Conservation (phyloP, 768 basidiomycete species). For the Psilocybe cubensis region DNA sequence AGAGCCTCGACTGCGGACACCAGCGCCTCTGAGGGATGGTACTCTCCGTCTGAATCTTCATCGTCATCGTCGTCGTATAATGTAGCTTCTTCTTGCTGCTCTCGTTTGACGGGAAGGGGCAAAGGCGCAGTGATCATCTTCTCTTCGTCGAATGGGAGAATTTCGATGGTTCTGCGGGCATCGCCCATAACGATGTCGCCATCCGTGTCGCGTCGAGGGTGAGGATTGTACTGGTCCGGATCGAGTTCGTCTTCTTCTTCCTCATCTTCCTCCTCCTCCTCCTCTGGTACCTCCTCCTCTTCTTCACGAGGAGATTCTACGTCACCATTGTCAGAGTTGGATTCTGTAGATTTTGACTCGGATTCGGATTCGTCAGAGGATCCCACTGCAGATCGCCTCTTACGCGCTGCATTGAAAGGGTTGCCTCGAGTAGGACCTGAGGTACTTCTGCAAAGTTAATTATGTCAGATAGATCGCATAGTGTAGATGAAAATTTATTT, state of each 20-base stretch:
- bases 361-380: not conserved
- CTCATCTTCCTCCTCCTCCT: not conserved
- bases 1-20: conserved; percentile 37
- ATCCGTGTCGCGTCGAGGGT: not conserved
- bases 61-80: conserved; percentile 1
- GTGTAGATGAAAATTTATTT: too few relatives aligned
- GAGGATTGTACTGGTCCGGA: conserved; percentile 8
- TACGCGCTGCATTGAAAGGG: too few relatives aligned
- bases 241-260: conserved; percentile 16
- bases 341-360: not conserved
- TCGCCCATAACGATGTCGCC: conserved; percentile 9
- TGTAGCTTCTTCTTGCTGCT: not conserved
- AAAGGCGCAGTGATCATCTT: conserved; percentile 17
- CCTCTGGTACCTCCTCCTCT: not conserved
- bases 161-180: not conserved
- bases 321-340: too few relatives aligned
- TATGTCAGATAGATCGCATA: too few relatives aligned
- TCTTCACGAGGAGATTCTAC: too few relatives aligned
- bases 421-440: too few relatives aligned
- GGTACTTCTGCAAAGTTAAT: too few relatives aligned
- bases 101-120: not conserved
- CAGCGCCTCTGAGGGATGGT: conserved; percentile 35
- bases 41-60: not conserved
- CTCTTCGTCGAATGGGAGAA: not conserved
- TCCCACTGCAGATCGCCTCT: not conserved